These are phyloP conservation scores for Blastomyces gilchristii DNA, from an alignment of 2,329 filamentous ascomycete genomes.

Conservation along the genomic window DNA sequence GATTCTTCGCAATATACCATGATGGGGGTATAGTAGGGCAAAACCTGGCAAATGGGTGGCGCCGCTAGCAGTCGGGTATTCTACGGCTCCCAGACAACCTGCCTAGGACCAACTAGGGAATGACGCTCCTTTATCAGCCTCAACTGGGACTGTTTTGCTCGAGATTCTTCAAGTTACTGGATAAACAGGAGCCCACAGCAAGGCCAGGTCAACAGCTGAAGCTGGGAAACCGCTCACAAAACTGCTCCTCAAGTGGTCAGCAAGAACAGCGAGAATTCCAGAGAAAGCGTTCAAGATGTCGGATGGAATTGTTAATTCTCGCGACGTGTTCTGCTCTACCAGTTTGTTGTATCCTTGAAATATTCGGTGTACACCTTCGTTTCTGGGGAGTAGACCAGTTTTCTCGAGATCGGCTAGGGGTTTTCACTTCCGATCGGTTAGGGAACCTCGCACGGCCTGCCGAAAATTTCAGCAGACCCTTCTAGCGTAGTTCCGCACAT, in stretches of 20 bases:
- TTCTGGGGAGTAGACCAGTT: not conserved
- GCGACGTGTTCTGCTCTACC: not conserved
- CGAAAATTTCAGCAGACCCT: not conserved
- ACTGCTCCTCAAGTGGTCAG: not conserved
- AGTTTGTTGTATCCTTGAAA: not conserved
- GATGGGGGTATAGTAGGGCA: not conserved
- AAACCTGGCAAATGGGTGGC: not conserved
- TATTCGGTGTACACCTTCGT: not conserved
- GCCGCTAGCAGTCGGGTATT: not conserved
- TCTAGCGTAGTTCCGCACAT: not conserved
- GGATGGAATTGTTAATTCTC: not conserved
- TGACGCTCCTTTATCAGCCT: not conserved
- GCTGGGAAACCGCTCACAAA: not conserved
- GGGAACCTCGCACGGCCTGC: not conserved
- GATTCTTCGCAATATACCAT: not conserved
- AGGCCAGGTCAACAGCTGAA: not conserved
- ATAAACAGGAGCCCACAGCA: not conserved
- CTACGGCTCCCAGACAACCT: not conserved
- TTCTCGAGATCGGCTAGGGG: not conserved
- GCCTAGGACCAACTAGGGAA: not conserved
- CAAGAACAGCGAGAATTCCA: not conserved
- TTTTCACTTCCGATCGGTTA: not conserved
- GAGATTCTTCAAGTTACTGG: not conserved
- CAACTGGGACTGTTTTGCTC: not conserved
- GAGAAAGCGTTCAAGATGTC: not conserved